phyloP scores from a whole-genome alignment of 192 early-diverging fungal genomes.

The Cladochytrium replicatum region DNA sequence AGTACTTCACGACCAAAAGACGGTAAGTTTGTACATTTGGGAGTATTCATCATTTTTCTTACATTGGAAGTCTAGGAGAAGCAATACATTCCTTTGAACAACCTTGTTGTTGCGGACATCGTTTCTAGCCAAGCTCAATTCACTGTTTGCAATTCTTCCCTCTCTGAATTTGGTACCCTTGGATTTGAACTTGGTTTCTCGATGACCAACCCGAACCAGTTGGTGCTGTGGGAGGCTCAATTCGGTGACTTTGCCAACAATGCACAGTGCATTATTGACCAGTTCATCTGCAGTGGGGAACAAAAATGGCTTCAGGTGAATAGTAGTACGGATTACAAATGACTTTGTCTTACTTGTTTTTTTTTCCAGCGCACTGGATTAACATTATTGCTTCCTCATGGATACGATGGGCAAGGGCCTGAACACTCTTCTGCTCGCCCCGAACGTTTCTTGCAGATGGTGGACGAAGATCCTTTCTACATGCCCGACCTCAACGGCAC shows the following conservation, averaged over 20 bases:
- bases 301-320: constrained; percentile 87
- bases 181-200: constrained; percentile 98
- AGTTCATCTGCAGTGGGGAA: constrained; percentile 92
- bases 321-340: background rate
- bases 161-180: constrained; percentile 90
- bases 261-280: constrained; percentile 96
- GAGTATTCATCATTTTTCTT: constrained; percentile 1
- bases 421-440: constrained; percentile 94
- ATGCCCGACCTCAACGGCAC: constrained; percentile 35
- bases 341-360: background rate
- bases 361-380: constrained; percentile 67
- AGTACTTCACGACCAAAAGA: constrained; percentile 90
- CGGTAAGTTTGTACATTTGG: constrained; percentile 11
- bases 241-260: constrained; percentile 98
- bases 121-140: constrained; percentile 63
- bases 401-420: constrained; percentile 97
- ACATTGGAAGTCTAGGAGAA: constrained; percentile 34
- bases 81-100: constrained; percentile 74
- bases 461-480: constrained; percentile 84
- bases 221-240: constrained; percentile 96
- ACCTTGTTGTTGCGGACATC: constrained; percentile 61
- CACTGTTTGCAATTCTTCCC: constrained; percentile 88
- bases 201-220: constrained; percentile 84
- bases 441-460: constrained; percentile 92
- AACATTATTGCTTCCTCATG: constrained; percentile 89